These are phyloP conservation scores for Populus euphratica DNA, from an alignment of 345 rosid species.

Conservation along the genomic window DNA sequence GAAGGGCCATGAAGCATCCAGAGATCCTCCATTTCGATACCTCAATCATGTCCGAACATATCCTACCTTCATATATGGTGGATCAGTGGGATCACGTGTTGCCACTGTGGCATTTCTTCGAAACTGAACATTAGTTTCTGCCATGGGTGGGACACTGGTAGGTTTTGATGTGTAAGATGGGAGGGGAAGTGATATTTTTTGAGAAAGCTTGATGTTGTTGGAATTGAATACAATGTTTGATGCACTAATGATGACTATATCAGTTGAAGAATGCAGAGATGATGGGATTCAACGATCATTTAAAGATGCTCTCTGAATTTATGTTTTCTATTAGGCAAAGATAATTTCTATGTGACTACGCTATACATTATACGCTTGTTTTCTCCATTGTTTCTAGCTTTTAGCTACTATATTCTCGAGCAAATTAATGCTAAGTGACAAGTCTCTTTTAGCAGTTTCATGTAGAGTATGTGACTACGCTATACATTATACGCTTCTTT, in stretches of 20 bases:
- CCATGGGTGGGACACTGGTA: not conserved
- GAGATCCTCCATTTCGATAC: constrained; percentile 50
- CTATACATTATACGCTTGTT: too few species aligned
- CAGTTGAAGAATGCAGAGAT: not conserved
- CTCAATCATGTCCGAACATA: constrained; percentile 74
- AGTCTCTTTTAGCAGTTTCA: too few species aligned
- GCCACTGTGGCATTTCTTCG: constrained; percentile 88
- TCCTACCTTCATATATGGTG: constrained; percentile 90
- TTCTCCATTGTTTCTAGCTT: too few species aligned
- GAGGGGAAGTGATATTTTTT: not conserved
- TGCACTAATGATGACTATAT: too few species aligned
- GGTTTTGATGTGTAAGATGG: not conserved
- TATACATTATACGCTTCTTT: too few species aligned
- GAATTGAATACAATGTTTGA: too few species aligned
- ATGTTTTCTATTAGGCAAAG: not conserved
- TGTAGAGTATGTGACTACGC: too few species aligned
- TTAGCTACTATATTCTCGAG: too few species aligned
- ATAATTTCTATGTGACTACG: too few species aligned
- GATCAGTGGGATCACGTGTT: constrained; percentile 80
- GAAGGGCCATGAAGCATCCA: constrained; percentile 41
- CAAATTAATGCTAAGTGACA: too few species aligned
- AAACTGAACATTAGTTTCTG: constrained; percentile 30
- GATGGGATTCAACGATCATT: not conserved
- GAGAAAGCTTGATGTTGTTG: not conserved
- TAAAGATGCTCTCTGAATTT: not conserved